Conservation (phyloP, 257 asterid genomes). For the Hygrophila difformis region DNA sequence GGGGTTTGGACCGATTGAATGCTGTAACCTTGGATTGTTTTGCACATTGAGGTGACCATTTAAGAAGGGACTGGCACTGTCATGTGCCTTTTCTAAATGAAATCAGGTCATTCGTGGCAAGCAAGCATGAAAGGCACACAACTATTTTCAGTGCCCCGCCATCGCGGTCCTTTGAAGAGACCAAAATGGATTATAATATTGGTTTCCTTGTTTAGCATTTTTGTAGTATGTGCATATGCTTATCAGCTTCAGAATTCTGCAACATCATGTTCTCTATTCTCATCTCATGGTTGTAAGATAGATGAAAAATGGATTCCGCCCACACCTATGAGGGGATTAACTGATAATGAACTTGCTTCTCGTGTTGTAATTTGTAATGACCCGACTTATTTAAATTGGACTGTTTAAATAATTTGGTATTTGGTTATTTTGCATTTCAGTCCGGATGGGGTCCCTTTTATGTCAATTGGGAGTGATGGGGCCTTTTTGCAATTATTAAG, state of each 20-base stretch:
- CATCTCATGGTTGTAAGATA: constrained; percentile 70
- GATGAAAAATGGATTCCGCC: constrained; percentile 82
- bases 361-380: constrained; percentile 83
- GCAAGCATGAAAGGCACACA: constrained; percentile 75
- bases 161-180: constrained; percentile 74
- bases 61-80: too few relatives aligned
- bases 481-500: too few relatives aligned
- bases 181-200: constrained; percentile 87
- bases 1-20: too few relatives aligned
- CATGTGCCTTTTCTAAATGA: too few relatives aligned
- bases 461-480: too few relatives aligned
- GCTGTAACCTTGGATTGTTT: too few relatives aligned
- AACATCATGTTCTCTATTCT: constrained; percentile 79
- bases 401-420: too few relatives aligned
- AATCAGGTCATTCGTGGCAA: too few relatives aligned
- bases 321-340: constrained; percentile 62
- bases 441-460: too few relatives aligned
- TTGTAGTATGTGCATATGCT: constrained; percentile 75
- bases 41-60: too few relatives aligned
- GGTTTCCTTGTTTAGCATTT: constrained; percentile 79
- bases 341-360: constrained; percentile 76
- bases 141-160: constrained; percentile 70
- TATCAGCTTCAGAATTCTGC: constrained; percentile 80
- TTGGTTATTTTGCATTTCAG: too few relatives aligned
- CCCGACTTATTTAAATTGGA: too few relatives aligned